A percentile compares a stretch with the other conserved stretches of the same genome.
Evolutionary conservation across 805 yeast genomes (phyloP).

Genomic region (Lachancea waltii): DNA sequence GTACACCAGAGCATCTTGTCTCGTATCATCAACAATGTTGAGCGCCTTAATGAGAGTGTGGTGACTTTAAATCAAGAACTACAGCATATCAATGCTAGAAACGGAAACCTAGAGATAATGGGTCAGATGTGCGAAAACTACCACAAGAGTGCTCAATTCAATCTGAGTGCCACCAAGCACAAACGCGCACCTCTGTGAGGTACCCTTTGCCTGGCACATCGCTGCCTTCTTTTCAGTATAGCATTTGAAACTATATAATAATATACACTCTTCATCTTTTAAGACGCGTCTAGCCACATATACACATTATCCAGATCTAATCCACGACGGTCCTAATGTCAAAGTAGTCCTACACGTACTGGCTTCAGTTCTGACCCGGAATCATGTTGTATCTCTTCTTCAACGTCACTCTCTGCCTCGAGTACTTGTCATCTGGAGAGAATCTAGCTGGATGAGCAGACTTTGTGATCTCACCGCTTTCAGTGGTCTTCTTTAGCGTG

Average conservation of each 20-base stretch:
- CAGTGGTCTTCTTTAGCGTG: slow-evolving; percentile 79
- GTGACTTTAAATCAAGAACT: slow-evolving; percentile 55
- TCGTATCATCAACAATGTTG: slow-evolving; percentile 73
- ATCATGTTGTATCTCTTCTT: slow-evolving; percentile 88
- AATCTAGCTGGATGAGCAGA: slow-evolving; percentile 99
- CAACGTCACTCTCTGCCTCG: slow-evolving; percentile 96
- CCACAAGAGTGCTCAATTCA: slow-evolving; percentile 61
- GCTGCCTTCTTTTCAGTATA: not conserved
- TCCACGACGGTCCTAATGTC: too few relatives aligned
- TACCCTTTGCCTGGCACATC: not conserved
- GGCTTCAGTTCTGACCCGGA: slow-evolving; percentile 70
- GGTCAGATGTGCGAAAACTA: slow-evolving; percentile 78
- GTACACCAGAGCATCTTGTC: slow-evolving; percentile 69
- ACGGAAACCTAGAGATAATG: slow-evolving; percentile 62
- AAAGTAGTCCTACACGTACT: too few relatives aligned
- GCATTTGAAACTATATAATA: not conserved
- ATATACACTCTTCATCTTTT: not conserved
- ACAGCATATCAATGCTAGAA: slow-evolving; percentile 54
- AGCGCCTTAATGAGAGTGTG: slow-evolving; percentile 65
- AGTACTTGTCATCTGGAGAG: slow-evolving; percentile 98
- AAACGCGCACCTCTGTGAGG: slow-evolving; percentile 44
- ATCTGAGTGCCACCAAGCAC: slow-evolving; percentile 59
- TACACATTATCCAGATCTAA: too few relatives aligned
- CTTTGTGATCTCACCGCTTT: slow-evolving; percentile 89
- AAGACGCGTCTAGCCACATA: too few relatives aligned